Evolutionary conservation across 2,329 filamentous ascomycete species (phyloP), one percentile per base, ranked within the genome.

Genomic region (Aureobasidium sp.): DNA sequence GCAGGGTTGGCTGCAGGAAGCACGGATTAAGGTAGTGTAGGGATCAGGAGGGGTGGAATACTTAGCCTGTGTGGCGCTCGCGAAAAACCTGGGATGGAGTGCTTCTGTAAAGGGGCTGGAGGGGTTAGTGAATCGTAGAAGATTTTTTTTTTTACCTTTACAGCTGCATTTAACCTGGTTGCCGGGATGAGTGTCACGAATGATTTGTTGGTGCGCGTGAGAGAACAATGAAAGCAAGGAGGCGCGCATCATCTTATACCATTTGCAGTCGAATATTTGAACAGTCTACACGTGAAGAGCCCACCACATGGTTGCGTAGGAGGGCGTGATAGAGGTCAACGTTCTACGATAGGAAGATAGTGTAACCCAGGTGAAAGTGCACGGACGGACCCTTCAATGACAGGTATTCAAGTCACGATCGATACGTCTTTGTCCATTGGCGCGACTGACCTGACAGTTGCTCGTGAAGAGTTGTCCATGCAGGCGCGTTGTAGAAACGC

Each of bases 311-410:
- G 41, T 50, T 60, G 57, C 57, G 57, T 60, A 60, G 57, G 57
- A 52, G 57, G 57, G 44, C 41, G 45, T 52, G 57, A 60, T 52
- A 37, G 47, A 50, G 45, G 37, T 52, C 34, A 60, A 60, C 57
- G 57, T 52, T 50, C 29, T 60, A 44, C 47, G 57, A 60, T 60
- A 60, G 36, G 27, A 29, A 34, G 45, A 60, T 50, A 60, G 47
- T 60, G 57, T 60, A 50, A 60, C 57, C 57, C 47, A 32, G 57
- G 57, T 44, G 57, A 60, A 60, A 36, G 57, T 45, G 57, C 57
- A 60, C 57, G 57, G 57, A 52, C 57, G 37, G 21, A 41, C 47
- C 45, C 34, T 57, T 44, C 47, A 27, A n/a, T 36, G 47, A 60
- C 57, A 52, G 45, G 47, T 52, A 44, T 42, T 27, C 25, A 32